phyloP scores from a whole-genome alignment of 768 basidiomycete species.

The Kwoniella mangroviensis region DNA sequence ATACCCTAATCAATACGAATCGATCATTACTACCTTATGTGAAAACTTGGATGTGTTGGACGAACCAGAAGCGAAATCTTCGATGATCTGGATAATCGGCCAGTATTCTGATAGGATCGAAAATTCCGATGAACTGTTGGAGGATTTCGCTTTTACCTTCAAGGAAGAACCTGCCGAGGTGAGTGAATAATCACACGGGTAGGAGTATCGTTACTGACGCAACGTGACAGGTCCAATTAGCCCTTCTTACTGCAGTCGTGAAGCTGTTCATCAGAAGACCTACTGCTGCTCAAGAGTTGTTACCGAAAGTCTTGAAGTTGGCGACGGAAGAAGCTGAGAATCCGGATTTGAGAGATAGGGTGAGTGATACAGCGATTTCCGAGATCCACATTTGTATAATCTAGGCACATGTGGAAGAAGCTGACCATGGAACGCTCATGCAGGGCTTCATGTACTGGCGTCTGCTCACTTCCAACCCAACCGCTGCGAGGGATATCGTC shows the following conservation, averaged over 20 bases:
- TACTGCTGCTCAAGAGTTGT: slow-evolving; percentile 81
- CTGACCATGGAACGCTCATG: not conserved
- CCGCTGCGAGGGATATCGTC: slow-evolving; percentile 85
- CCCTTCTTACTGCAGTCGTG: slow-evolving; percentile 88
- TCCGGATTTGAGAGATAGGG: slow-evolving; percentile 90
- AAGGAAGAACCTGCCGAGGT: slow-evolving; percentile 94
- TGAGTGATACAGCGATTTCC: slow-evolving; percentile 30
- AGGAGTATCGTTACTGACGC: slow-evolving; percentile 3
- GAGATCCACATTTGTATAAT: no score
- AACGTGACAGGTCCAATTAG: slow-evolving; percentile 81
- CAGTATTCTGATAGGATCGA: slow-evolving; percentile 95
- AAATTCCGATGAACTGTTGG: slow-evolving; percentile 92
- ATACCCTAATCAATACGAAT: slow-evolving; percentile 96
- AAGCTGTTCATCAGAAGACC: slow-evolving; percentile 95
- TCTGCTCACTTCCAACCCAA: slow-evolving; percentile 87
- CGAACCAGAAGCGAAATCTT: slow-evolving; percentile 94
- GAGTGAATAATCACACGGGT: slow-evolving; percentile 37
- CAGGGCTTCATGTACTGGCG: slow-evolving; percentile 99
- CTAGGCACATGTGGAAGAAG: not conserved
- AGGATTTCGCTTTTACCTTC: slow-evolving; percentile 86
- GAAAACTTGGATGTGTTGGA: slow-evolving; percentile 89
- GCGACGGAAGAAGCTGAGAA: slow-evolving; percentile 98
- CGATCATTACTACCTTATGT: slow-evolving; percentile 90
- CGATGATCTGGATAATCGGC: slow-evolving; percentile 97
- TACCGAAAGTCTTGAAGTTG: slow-evolving; percentile 95